Percentiles rank a stretch among this genome's conserved stretches.
These are phyloP conservation scores for Grifola frondosa DNA, from an alignment of 1,284 basidiomycete species.

Conservation along the genomic window DNA sequence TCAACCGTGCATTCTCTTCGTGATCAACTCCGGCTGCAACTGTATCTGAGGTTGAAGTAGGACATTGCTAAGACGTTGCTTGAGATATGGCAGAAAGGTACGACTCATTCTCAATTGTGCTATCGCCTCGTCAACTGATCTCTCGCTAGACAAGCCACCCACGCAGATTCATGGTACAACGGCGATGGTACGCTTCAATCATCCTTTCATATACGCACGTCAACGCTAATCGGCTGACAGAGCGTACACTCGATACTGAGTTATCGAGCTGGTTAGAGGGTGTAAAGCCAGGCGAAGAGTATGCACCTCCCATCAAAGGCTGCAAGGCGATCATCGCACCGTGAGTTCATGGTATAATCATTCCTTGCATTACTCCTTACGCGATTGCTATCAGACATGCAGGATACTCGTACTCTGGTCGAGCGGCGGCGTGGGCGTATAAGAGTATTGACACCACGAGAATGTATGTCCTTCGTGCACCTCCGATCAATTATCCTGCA, in stretches of 20 bases:
- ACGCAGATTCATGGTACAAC: constrained; percentile 93
- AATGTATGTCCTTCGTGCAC: constrained; percentile 57
- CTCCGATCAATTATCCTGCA: neutral
- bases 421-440: constrained; percentile 95
- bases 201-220: too few species aligned
- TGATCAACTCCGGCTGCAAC: too few species aligned
- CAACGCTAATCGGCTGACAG: constrained; percentile 43
- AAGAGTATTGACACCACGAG: constrained; percentile 77
- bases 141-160: constrained; percentile 60
- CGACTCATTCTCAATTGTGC: too few species aligned
- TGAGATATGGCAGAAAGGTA: too few species aligned
- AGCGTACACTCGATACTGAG: constrained; percentile 54
- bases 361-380: constrained; percentile 9
- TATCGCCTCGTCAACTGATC: neutral
- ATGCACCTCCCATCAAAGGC: constrained; percentile 63
- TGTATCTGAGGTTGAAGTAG: too few species aligned
- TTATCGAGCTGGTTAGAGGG: constrained; percentile 64
- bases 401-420: constrained; percentile 94
- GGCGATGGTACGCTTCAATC: constrained; percentile 51
- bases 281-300: constrained; percentile 50
- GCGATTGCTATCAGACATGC: constrained; percentile 71
- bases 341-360: constrained; percentile 46
- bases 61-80: too few species aligned
- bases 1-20: too few species aligned
- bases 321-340: constrained; percentile 97